Base-by-base conservation (phyloP, 1,139 yeast genomes). In the Hansenula lynferdii region DNA sequence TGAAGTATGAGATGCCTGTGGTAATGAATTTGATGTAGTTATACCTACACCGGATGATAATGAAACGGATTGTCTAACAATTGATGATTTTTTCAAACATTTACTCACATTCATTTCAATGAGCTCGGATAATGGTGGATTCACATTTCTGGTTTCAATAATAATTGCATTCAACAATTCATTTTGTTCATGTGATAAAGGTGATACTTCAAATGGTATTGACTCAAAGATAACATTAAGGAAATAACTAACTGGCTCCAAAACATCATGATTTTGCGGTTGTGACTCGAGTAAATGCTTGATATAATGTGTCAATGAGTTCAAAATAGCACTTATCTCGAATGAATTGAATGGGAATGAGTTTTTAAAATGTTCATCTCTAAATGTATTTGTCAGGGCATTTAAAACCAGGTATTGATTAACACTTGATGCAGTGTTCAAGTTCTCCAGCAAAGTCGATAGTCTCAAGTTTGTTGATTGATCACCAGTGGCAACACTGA, bases 371-470 rank as follows among this genome's bases (percentile, higher is more conserved):
- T 24, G 30, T 12, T 36, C 40, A 11, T 37, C 37, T 33, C 45
- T 37, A 4, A 51, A 23, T 22, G 43, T 44, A 3, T 49, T 39
- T 8, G 41, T 40, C 15, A 36, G 31, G 1, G 49, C 40, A 12
- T 40, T 41, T 6, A 53, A 18, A 8, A 53, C 18, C 21, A 47
- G 29, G 23, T 34, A 36, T 30, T 53, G 56, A 28, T 51, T 53
- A 3, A 25, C 11, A 3, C 34, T 42, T 1, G 34, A 34, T 8
- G 51, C 49, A 5, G 2, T 6, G 6, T 22, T 23, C 16, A 51
- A 30, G 15, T 31, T 16, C 2, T 38, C 19, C 5, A 51, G 17
- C 12, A 53, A 32, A 3, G 33, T 35, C 2, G 49, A 29, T 9
- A 50, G 39, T 25, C 37, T 44, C 21, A 50, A 20, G 8, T 28